Evolutionary conservation across 108 stramenopile genomes (phyloP).

Genomic region (Bacterosira constricta): DNA sequence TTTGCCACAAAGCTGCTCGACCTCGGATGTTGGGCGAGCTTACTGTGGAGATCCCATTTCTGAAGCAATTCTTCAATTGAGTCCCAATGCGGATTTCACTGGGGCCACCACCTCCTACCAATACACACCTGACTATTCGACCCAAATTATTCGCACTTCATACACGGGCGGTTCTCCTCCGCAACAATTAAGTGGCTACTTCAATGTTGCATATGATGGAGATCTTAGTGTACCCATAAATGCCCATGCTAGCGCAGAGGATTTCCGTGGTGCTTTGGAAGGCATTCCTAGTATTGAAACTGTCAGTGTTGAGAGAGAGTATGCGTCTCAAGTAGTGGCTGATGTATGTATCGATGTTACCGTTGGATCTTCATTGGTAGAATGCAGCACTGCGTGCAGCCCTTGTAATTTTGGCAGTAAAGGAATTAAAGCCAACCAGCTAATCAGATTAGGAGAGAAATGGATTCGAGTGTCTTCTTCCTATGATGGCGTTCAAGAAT

Average conservation of each 20-base stretch:
- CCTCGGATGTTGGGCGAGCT: slow-evolving; percentile 47
- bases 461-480: slow-evolving; percentile 68
- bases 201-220: slow-evolving; percentile 65
- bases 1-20: slow-evolving; percentile 61
- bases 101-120: slow-evolving; percentile 11
- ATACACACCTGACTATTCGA: slow-evolving; percentile 43
- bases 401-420: slow-evolving; percentile 56
- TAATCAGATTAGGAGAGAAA: slow-evolving; percentile 55
- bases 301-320: slow-evolving; percentile 52
- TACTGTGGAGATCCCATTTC: slow-evolving; percentile 60
- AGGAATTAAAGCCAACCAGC: slow-evolving; percentile 50
- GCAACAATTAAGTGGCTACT: slow-evolving; percentile 56
- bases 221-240: slow-evolving; percentile 46
- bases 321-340: slow-evolving; percentile 19
- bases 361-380: slow-evolving; percentile 32
- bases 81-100: slow-evolving; percentile 28
- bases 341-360: slow-evolving; percentile 50
- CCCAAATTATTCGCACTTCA: slow-evolving; percentile 46
- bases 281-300: slow-evolving; percentile 57
- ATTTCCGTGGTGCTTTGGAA: slow-evolving; percentile 63
- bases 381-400: slow-evolving; percentile 47
- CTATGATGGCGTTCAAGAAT: slow-evolving; percentile 48
- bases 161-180: neutral
- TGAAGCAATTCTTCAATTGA: slow-evolving; percentile 32
- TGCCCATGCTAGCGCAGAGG: slow-evolving; percentile 58